Conservation (phyloP, 352 stramenopile species). For the Globisporangium spiculum region DNA sequence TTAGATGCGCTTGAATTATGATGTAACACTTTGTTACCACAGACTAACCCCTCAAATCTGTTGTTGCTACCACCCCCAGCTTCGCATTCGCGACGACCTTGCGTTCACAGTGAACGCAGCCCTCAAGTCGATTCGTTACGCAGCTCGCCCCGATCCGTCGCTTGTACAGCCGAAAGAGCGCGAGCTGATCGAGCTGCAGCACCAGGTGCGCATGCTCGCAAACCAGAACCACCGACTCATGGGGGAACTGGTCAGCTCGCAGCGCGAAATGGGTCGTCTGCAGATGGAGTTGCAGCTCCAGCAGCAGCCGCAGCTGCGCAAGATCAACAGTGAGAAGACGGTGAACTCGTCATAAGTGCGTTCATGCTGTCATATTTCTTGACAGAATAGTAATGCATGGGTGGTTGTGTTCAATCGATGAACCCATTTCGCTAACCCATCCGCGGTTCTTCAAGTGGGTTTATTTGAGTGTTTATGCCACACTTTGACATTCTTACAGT, state of each 20-base stretch:
- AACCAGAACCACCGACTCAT: conserved; percentile 62
- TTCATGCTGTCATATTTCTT: background rate
- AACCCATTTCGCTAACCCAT: background rate
- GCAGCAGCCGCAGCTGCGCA: conserved; percentile 41
- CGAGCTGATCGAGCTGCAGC: conserved; percentile 45
- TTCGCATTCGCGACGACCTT: conserved; percentile 71
- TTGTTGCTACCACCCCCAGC: conserved; percentile 1
- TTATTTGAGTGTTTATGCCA: background rate
- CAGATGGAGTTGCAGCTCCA: conserved; percentile 54
- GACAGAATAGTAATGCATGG: background rate
- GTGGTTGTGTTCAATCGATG: background rate
- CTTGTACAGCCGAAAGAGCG: conserved; percentile 27
- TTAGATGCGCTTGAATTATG: background rate
- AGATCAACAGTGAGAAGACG: conserved; percentile 30
- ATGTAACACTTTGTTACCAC: too few species aligned
- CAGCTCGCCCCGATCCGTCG: conserved; percentile 26
- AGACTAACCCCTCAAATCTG: background rate
- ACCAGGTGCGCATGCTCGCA: conserved; percentile 59
- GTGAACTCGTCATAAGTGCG: background rate
- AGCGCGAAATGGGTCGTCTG: conserved; percentile 53
- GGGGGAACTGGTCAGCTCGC: conserved; percentile 43
- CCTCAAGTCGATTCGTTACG: conserved; percentile 67
- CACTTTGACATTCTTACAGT: background rate
- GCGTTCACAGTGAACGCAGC: conserved; percentile 76
- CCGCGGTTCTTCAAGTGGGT: background rate